These are phyloP conservation scores for Ogataea neopini DNA, from an alignment of 805 yeast genomes.

Conservation along the genomic window DNA sequence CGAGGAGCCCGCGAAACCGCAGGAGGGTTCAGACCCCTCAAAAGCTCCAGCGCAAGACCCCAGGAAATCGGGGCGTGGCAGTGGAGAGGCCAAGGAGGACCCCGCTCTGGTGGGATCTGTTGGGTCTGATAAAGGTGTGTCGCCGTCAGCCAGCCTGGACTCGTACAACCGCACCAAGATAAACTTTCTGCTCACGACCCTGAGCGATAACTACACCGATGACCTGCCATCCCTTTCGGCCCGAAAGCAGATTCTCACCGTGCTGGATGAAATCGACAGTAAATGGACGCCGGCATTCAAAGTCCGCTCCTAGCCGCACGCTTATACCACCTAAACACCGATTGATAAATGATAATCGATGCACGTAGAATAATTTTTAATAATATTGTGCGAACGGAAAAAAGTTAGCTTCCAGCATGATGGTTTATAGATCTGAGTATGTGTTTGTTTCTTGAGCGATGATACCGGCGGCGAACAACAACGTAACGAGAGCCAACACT, in stretches of 20 bases:
- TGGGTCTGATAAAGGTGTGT: no score
- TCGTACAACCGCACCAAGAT: constrained; percentile 6
- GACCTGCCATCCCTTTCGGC: constrained; percentile 2
- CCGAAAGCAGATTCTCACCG: constrained; percentile 4
- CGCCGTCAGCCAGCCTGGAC: background rate
- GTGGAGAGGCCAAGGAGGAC: no score
- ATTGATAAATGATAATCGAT: background rate
- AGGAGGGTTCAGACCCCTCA: background rate
- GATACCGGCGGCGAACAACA: no score
- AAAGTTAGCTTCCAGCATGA: constrained; percentile 3
- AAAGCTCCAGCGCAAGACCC: no score
- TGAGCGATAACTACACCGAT: constrained; percentile 2
- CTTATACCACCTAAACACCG: constrained; percentile 3
- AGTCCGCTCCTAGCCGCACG: background rate
- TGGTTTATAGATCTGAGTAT: no score
- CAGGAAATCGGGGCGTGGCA: no score
- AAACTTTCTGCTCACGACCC: constrained; percentile 5
- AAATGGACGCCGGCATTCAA: constrained; percentile 4
- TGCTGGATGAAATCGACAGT: constrained; percentile 7
- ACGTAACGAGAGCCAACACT: no score
- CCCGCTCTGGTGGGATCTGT: background rate
- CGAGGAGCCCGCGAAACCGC: no score
- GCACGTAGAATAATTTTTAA: background rate
- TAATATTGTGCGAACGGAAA: background rate
- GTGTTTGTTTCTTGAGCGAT: no score